Evolutionary conservation across 2,329 filamentous ascomycete species (phyloP).

Genomic region (Drechslerella stenobrocha): DNA sequence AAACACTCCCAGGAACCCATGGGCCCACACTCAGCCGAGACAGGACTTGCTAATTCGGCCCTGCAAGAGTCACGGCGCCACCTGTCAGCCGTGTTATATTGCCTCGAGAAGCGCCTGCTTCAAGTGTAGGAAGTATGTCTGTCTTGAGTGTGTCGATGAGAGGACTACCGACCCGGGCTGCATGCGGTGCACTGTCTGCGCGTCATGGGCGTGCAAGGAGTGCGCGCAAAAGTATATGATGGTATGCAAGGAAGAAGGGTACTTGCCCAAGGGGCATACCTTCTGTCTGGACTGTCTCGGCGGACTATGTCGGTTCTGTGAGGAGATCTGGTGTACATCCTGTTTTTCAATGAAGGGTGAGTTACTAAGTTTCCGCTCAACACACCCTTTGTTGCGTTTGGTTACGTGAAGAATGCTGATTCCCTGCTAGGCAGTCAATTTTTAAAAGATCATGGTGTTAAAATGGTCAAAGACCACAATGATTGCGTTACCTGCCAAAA

Average conservation of each 20-base stretch:
- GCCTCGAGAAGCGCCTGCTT: slow-evolving; percentile 9
- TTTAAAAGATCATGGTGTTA: slow-evolving; percentile 8
- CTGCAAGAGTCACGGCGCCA: slow-evolving; percentile 30
- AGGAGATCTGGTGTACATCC: slow-evolving; percentile 13
- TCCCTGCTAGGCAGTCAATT: slow-evolving; percentile 10
- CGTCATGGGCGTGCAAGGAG: slow-evolving; percentile 3
- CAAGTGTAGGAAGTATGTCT: slow-evolving; percentile 20
- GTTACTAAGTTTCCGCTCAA: slow-evolving; percentile 3
- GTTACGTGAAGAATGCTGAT: too few relatives aligned
- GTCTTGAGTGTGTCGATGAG: slow-evolving; percentile 30
- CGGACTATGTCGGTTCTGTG: slow-evolving; percentile 20
- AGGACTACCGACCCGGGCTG: slow-evolving; percentile 6
- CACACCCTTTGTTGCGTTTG: slow-evolving; percentile 8
- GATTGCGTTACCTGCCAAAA: slow-evolving; percentile 18
- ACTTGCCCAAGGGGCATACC: not conserved
- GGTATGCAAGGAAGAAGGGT: slow-evolving; percentile 1
- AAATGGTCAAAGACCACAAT: slow-evolving; percentile 13
- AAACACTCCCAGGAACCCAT: slow-evolving; percentile 15
- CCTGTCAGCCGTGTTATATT: slow-evolving; percentile 26
- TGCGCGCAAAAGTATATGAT: slow-evolving; percentile 8
- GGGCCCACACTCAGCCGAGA: slow-evolving; percentile 4
- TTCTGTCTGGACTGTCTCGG: slow-evolving; percentile 22
- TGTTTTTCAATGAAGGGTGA: slow-evolving; percentile 19
- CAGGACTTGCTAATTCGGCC: slow-evolving; percentile 10
- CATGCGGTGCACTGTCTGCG: slow-evolving; percentile 6